Base-by-base conservation (phyloP, 2,329 filamentous ascomycete species). In the Chrysosporium queenslandicum region DNA sequence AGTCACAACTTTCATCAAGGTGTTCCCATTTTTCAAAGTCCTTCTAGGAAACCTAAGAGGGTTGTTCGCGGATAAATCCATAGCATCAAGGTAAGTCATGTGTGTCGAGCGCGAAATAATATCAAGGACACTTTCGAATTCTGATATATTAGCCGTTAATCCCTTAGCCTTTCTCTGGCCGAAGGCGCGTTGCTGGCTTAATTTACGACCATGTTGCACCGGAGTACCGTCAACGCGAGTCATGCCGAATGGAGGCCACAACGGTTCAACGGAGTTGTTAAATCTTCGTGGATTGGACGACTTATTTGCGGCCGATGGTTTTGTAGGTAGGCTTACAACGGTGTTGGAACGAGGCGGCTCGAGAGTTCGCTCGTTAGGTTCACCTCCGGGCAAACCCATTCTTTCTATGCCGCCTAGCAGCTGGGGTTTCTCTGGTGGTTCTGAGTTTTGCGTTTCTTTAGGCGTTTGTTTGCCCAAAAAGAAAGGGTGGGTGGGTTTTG, bases 401-500 rank as follows among this genome's bases (percentile, higher is more conserved):
- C 37, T 6, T 42, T 12, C 7, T 16, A 6, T 52, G 29, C 39
- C 18, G 39, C 9, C n/a, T n/a, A n/a, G n/a, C n/a, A 36, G 2
- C 4, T 29, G 6, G 23, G n/a, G 8, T 12, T 39, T 32, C 20
- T 21, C 6, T 27, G 40, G 34, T 7, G 29, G 27, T 27, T 50
- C 43, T n/a, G 7, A 4, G 27, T 47, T 42, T 8, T 46, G 30
- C 6, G 25, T 39, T n/a, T 46, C 32, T 25, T 60, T 55, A 4
- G 63, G 64, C 7, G 67, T 64, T 5, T 72, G 20, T 58, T 82
- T 85, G 4, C 77, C 79, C 14, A 76, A 63, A 61, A 89, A 89
- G 62, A 89, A 86, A 0, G 85, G 85, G 66, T 89, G 82, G 0
- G 79, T 77, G 1, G 71, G 59, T 59, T 78, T 81, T 57, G 64